phyloP scores from a whole-genome alignment of 805 yeast species.

The Candida ficus region DNA sequence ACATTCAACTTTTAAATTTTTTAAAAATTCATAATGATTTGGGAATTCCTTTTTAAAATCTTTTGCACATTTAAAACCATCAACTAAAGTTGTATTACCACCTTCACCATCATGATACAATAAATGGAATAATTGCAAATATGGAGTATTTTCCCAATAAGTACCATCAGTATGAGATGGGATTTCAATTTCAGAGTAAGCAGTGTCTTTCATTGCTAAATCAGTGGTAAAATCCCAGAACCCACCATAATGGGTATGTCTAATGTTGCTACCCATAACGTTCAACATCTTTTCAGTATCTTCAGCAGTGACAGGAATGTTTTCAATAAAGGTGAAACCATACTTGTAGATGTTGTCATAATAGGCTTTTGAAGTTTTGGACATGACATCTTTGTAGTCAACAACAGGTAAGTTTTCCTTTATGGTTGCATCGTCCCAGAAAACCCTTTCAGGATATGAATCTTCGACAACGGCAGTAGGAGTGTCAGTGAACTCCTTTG shows the following conservation, averaged over 20 bases:
- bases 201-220: constrained; percentile 62
- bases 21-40: constrained; percentile 44
- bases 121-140: constrained; percentile 63
- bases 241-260: constrained; percentile 75
- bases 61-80: constrained; percentile 58
- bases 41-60: constrained; percentile 42
- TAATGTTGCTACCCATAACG: constrained; percentile 47
- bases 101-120: constrained; percentile 61
- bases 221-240: constrained; percentile 77
- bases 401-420: constrained; percentile 27
- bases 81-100: constrained; percentile 63
- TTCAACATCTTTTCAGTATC: constrained; percentile 55
- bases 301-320: constrained; percentile 55
- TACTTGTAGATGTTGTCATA: constrained; percentile 25
- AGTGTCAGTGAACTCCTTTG: constrained; percentile 27
- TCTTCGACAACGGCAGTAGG: constrained; percentile 29
- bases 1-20: constrained; percentile 51
- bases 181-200: constrained; percentile 63
- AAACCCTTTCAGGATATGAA: constrained; percentile 34
- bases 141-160: constrained; percentile 70
- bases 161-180: constrained; percentile 70
- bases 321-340: constrained; percentile 59
- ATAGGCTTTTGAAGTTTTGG: constrained; percentile 18
- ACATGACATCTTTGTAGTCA: constrained; percentile 43
- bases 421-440: constrained; percentile 40